Evolutionary conservation across 2,329 filamentous ascomycete genomes (phyloP).

Genomic region (Aspergillus sp.): DNA sequence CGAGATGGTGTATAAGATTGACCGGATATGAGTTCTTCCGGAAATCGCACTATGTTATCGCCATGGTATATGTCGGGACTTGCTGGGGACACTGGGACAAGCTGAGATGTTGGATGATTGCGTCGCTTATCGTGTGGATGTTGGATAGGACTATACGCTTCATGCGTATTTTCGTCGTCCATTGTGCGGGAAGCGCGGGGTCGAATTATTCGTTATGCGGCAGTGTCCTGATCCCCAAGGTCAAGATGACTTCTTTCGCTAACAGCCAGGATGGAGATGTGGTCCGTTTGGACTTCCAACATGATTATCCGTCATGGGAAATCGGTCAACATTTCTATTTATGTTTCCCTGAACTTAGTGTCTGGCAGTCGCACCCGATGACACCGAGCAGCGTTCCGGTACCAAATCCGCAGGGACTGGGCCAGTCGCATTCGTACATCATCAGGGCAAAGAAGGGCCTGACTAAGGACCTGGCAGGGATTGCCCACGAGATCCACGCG

Average conservation of each 20-base stretch:
- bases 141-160: slow-evolving; percentile 57
- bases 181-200: slow-evolving; percentile 43
- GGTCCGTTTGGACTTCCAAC: slow-evolving; percentile 59
- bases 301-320: slow-evolving; percentile 55
- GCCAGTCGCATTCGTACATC: slow-evolving; percentile 21
- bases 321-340: slow-evolving; percentile 67
- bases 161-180: slow-evolving; percentile 53
- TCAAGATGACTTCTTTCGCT: slow-evolving; percentile 47
- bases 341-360: slow-evolving; percentile 57
- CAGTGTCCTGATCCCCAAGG: slow-evolving; percentile 47
- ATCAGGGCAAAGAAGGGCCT: slow-evolving; percentile 47
- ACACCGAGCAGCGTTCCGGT: slow-evolving; percentile 53
- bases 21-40: slow-evolving; percentile 75
- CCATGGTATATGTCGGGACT: slow-evolving; percentile 66
- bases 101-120: slow-evolving; percentile 62
- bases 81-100: slow-evolving; percentile 69
- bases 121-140: slow-evolving; percentile 58
- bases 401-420: slow-evolving; percentile 20
- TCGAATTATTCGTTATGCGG: slow-evolving; percentile 34
- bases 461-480: slow-evolving; percentile 16
- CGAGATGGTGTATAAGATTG: slow-evolving; percentile 52
- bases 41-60: slow-evolving; percentile 65
- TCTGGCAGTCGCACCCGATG: slow-evolving; percentile 69
- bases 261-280: slow-evolving; percentile 55
- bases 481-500: slow-evolving; percentile 13